A percentile compares a stretch with the other conserved stretches of the same genome.
These are phyloP conservation scores for Scutellaria baicalensis DNA, from an alignment of 257 asterid genomes.

Conservation along the genomic window DNA sequence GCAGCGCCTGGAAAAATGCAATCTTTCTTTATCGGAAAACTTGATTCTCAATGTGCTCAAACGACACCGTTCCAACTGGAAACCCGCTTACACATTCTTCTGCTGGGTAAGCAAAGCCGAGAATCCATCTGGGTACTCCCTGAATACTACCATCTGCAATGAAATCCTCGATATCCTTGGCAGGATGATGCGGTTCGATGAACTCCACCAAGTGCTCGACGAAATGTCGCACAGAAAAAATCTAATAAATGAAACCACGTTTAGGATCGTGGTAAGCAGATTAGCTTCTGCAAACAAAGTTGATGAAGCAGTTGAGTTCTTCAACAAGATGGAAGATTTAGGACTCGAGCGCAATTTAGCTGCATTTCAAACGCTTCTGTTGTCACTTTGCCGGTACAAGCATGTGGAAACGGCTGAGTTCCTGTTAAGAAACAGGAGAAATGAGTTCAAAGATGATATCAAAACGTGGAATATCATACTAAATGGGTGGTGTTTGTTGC, in stretches of 20 bases:
- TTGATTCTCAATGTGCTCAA: constrained; percentile 56
- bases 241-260: constrained; percentile 41
- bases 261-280: constrained; percentile 38
- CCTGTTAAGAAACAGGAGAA: constrained; percentile 40
- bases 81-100: constrained; percentile 62
- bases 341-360: constrained; percentile 47
- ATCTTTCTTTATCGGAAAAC: constrained; percentile 35
- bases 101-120: constrained; percentile 30
- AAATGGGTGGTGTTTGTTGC: constrained; percentile 79
- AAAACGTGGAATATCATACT: constrained; percentile 75
- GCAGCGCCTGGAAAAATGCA: constrained; percentile 32
- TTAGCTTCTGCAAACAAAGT: constrained; percentile 55
- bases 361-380: constrained; percentile 70
- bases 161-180: constrained; percentile 65
- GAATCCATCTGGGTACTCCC: constrained; percentile 16
- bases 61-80: constrained; percentile 77
- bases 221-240: constrained; percentile 53
- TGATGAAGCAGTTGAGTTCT: constrained; percentile 59
- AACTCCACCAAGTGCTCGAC: constrained; percentile 58
- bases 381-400: constrained; percentile 67
- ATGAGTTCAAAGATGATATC: constrained; percentile 38
- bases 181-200: constrained; percentile 40
- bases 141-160: constrained; percentile 37
- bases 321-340: constrained; percentile 33
- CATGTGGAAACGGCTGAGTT: constrained; percentile 75